Conservation (phyloP, 2,329 filamentous ascomycete species). For the Sclerotinia glacialis region DNA sequence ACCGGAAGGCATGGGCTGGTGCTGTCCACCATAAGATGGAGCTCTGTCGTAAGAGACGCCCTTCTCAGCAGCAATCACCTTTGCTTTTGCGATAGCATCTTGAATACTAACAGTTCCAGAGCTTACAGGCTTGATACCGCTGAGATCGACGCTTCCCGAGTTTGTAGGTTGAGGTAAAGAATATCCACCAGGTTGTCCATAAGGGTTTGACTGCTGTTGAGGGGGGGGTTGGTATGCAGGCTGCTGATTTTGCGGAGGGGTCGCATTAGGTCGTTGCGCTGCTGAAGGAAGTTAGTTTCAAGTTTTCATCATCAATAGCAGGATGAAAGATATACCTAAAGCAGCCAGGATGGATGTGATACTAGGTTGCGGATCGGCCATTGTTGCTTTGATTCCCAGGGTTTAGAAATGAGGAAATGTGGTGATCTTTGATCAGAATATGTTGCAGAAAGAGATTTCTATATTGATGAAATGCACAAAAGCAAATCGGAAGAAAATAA, state of each 20-base stretch:
- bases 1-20: constrained; percentile 48
- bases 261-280: constrained; percentile 48
- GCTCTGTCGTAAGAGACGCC: constrained; percentile 65
- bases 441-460: neutral
- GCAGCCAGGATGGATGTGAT: constrained; percentile 52
- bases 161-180: constrained; percentile 55
- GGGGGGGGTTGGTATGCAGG: constrained; percentile 42
- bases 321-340: constrained; percentile 42
- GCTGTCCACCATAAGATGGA: constrained; percentile 40
- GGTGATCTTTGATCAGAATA: constrained; percentile 6
- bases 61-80: constrained; percentile 76
- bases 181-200: constrained; percentile 42
- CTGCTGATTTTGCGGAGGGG: constrained; percentile 46
- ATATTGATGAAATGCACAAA: neutral
- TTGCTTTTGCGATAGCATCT: constrained; percentile 81
- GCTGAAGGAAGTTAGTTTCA: constrained; percentile 40
- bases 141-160: constrained; percentile 77
- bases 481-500: constrained; percentile 8
- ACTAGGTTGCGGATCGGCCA: constrained; percentile 47
- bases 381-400: constrained; percentile 29
- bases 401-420: neutral
- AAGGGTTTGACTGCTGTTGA: constrained; percentile 47
- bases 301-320: neutral
- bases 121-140: constrained; percentile 72
- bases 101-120: constrained; percentile 80